Evolutionary conservation across 768 basidiomycete species (phyloP), one percentile per base, ranked within the genome.

Genomic region (Kwoniella mangroviensis): DNA sequence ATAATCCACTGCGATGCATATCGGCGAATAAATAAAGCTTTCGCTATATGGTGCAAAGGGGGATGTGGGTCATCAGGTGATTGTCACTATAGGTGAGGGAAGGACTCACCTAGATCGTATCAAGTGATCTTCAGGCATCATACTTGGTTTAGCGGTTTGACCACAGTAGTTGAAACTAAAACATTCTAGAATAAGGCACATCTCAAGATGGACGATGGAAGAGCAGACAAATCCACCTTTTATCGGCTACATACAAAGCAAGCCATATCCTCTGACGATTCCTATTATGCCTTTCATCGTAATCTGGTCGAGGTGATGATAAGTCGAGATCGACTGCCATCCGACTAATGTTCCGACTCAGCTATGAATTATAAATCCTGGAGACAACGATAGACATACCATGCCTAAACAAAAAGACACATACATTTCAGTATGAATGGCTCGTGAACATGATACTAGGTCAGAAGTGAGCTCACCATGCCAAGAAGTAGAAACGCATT

Each of bases 111-210:
- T 66, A 5, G 41, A 51, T n/a, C 65, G 41, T n/a, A 66, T 45
- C n/a, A 66, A 41, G 17, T 55, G 26, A 51, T 66, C 65, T 51
- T 66, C 65, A 28, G 65, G 65, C 65, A 66, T 66, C 65, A 66
- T 66, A 45, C 56, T 66, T 6, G 65, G 65, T 51, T 66, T 66
- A 43, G 65, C 55, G 12, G 65, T 66, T 41, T 66, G 65, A 9
- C 65, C 65, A 28, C 65, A 66, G 53, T 66, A 66, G 56, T 66
- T 66, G 65, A 57, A 59, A 22, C 65, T 66, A 17, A 4, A n/a
- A n/a, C 19, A 17, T 21, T 21, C 43, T 24, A 28, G 10, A 24
- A 57, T 17, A 4, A 57, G 28, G 12, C 15, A 34, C 12, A 34
- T 26, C 1, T 57, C 12, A 34, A 26, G 40, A 34, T 11, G 19